Conservation (phyloP, 805 yeast genomes). For the Jamesozyma gamospora region DNA sequence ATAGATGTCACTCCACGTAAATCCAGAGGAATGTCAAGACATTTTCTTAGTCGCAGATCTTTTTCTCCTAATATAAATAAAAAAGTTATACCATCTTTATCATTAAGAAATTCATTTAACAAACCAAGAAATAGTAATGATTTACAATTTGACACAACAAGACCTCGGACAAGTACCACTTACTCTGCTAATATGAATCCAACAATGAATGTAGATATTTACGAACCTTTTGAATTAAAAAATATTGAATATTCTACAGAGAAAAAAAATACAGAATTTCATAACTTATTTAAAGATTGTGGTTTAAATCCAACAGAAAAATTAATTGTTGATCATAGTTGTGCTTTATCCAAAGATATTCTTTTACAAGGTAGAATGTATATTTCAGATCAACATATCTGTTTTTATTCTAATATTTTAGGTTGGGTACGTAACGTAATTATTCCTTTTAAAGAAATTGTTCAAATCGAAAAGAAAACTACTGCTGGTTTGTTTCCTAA, state of each 20-base stretch:
- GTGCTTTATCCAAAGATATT: constrained; percentile 64
- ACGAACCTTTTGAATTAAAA: constrained; percentile 11
- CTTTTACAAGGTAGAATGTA: constrained; percentile 62
- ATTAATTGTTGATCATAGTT: constrained; percentile 50
- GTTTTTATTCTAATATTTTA: constrained; percentile 58
- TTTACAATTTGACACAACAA: not conserved
- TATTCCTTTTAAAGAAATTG: constrained; percentile 53
- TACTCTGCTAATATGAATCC: constrained; percentile 12
- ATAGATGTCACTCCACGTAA: constrained; percentile 12
- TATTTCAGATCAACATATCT: constrained; percentile 45
- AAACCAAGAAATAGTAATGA: constrained; percentile 10
- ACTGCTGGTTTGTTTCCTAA: constrained; percentile 66
- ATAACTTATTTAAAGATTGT: constrained; percentile 42
- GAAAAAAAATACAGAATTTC: constrained; percentile 52
- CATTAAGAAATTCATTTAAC: constrained; percentile 11
- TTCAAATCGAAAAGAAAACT: constrained; percentile 54
- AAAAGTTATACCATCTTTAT: constrained; percentile 14
- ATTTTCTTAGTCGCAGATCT: constrained; percentile 21
- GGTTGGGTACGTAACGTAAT: constrained; percentile 58
- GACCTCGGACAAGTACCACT: constrained; percentile 14
- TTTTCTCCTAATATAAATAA: constrained; percentile 22
- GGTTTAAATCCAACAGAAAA: constrained; percentile 38
- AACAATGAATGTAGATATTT: constrained; percentile 10
- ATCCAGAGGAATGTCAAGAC: constrained; percentile 21
- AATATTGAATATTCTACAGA: constrained; percentile 33